These are phyloP conservation scores for Ophiocordyceps australis DNA, from an alignment of 2,329 filamentous ascomycete species.

Conservation along the genomic window DNA sequence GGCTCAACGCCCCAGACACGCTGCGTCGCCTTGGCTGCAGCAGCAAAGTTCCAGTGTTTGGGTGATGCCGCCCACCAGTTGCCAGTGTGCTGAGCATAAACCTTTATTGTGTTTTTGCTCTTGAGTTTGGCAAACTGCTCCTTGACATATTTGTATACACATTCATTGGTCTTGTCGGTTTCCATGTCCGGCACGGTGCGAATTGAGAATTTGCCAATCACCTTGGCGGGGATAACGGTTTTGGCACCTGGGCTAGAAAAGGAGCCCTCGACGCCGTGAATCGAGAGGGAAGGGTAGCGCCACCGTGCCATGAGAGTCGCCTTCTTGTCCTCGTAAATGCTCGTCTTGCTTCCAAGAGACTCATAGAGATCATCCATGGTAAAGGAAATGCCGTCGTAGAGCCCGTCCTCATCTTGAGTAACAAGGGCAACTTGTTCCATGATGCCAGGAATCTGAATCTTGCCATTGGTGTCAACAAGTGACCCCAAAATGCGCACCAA, in stretches of 20 bases:
- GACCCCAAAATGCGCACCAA: conserved; percentile 65
- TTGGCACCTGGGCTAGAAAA: conserved; percentile 90
- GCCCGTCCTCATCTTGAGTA: conserved; percentile 64
- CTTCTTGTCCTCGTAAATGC: conserved; percentile 80
- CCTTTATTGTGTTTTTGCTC: conserved; percentile 82
- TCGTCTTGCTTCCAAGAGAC: conserved; percentile 75
- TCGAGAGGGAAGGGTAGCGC: conserved; percentile 82
- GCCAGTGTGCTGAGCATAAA: conserved; percentile 70
- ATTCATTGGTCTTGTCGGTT: conserved; percentile 69
- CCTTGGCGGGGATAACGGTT: conserved; percentile 96
- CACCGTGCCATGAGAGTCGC: conserved; percentile 87
- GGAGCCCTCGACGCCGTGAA: conserved; percentile 90
- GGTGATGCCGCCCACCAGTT: conserved; percentile 99
- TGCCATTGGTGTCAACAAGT: conserved; percentile 77
- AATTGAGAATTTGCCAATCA: conserved; percentile 96
- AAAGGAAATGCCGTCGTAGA: conserved; percentile 87
- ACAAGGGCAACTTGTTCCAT: conserved; percentile 84
- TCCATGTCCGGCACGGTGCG: conserved; percentile 97
- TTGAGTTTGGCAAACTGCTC: conserved; percentile 71
- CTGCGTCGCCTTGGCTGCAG: conserved; percentile 89
- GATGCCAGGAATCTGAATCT: conserved; percentile 87
- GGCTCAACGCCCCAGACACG: conserved; percentile 86
- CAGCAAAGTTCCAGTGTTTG: conserved; percentile 97
- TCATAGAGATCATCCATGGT: conserved; percentile 93
- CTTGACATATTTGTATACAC: conserved; percentile 70